phyloP scores from a whole-genome alignment of 768 basidiomycete species.

The Collybia mongolica region DNA sequence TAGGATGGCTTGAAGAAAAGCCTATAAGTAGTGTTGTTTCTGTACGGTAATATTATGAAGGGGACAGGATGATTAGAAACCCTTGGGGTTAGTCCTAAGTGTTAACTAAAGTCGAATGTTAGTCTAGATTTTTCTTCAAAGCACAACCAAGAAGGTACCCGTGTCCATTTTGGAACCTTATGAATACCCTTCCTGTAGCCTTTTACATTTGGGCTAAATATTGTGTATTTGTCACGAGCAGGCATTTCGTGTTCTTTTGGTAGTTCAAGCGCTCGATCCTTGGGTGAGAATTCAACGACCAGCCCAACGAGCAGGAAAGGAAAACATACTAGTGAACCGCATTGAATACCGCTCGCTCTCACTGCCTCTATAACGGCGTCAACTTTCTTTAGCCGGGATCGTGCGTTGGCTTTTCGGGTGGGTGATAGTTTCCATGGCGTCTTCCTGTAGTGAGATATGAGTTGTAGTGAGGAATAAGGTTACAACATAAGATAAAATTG shows the following conservation, averaged over 20 bases:
- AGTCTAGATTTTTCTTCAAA: not conserved
- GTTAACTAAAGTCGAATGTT: conserved; percentile 57
- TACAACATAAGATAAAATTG: conserved; percentile 15
- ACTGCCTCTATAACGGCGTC: conserved; percentile 93
- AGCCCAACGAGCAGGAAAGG: not conserved
- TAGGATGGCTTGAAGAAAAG: conserved; percentile 28
- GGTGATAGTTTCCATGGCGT: conserved; percentile 89
- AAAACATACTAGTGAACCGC: conserved; percentile 66
- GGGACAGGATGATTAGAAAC: conserved; percentile 58
- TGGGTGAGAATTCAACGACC: not conserved
- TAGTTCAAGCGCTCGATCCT: conserved; percentile 76
- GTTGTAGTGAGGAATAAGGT: conserved; percentile 1
- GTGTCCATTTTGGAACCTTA: conserved; percentile 96
- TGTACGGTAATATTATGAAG: conserved; percentile 9
- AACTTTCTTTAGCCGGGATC: conserved; percentile 86
- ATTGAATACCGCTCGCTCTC: conserved; percentile 76
- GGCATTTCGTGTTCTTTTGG: conserved; percentile 95
- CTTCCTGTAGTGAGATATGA: conserved; percentile 62
- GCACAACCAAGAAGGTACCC: conserved; percentile 48
- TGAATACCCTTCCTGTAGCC: conserved; percentile 95
- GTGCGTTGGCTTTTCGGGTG: conserved; percentile 90
- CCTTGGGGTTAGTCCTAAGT: conserved; percentile 83
- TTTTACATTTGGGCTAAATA: conserved; percentile 64
- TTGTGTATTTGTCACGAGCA: conserved; percentile 92
- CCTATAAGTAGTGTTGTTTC: conserved; percentile 7